phyloP scores from a whole-genome alignment of 495 filamentous ascomycete species.

The Lophiostoma macrostomum region DNA sequence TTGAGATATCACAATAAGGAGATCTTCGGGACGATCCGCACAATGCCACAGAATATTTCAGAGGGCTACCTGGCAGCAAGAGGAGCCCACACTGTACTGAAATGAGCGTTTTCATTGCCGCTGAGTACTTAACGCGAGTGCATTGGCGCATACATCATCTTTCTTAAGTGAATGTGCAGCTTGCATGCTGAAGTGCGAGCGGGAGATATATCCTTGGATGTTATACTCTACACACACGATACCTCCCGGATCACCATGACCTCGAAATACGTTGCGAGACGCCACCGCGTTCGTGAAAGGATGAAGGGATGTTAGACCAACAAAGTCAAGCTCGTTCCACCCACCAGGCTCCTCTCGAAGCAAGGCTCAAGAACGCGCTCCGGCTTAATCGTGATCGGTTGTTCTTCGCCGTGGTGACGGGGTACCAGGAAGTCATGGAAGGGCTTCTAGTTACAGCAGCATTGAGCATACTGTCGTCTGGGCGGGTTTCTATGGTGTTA shows the following conservation, averaged over 20 bases:
- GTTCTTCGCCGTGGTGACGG: constrained; percentile 49
- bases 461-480: constrained; percentile 49
- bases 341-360: constrained; percentile 71
- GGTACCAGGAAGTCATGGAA: constrained; percentile 30
- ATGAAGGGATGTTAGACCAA: constrained; percentile 56
- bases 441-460: constrained; percentile 33
- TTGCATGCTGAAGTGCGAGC: too few species aligned
- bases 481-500: constrained; percentile 39
- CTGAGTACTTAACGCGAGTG: too few species aligned
- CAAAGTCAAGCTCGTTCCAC: constrained; percentile 92
- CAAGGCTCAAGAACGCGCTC: constrained; percentile 77
- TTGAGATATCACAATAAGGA: constrained; percentile 87
- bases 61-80: constrained; percentile 86
- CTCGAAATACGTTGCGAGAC: too few species aligned
- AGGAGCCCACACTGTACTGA: constrained; percentile 88
- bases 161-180: too few species aligned
- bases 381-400: constrained; percentile 89
- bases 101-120: too few species aligned
- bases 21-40: constrained; percentile 76
- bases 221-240: too few species aligned
- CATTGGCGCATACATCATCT: too few species aligned
- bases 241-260: too few species aligned
- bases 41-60: constrained; percentile 69
- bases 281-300: too few species aligned
- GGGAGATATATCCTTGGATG: too few species aligned